Conservation (phyloP, 2,329 filamentous ascomycete species). For the Alternaria arbusti region DNA sequence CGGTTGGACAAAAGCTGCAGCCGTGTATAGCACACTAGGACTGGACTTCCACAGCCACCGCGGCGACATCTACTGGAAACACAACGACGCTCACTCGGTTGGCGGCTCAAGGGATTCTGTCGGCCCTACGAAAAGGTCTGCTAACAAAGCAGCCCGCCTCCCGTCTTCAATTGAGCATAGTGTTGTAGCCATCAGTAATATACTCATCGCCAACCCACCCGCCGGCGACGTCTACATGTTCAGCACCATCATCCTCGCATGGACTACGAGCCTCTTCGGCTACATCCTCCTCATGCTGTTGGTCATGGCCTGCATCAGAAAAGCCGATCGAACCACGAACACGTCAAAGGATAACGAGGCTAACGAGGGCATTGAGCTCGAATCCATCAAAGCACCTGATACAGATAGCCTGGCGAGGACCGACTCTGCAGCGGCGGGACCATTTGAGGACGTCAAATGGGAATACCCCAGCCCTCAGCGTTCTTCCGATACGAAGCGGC, state of each 20-base stretch:
- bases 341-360: not conserved
- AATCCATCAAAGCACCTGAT: not conserved
- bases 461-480: not conserved
- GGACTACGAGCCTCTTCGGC: not conserved
- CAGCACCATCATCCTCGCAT: not conserved
- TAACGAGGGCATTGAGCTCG: not conserved
- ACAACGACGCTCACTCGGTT: not conserved
- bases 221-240: not conserved
- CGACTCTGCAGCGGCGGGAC: not conserved
- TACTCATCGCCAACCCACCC: not conserved
- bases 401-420: not conserved
- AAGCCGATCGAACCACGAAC: not conserved
- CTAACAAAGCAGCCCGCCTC: no score
- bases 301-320: not conserved
- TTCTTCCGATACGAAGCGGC: not conserved
- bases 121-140: no score
- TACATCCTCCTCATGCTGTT: not conserved
- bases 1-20: conserved; percentile 11
- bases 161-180: not conserved
- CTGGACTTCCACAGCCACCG: conserved; percentile 1
- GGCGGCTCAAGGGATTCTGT: no score
- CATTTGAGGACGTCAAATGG: not conserved
- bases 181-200: no score
- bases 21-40: not conserved
- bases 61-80: conserved; percentile 16